Conservation (phyloP, 1,284 basidiomycete species). For the Trichosporon ovoides region DNA sequence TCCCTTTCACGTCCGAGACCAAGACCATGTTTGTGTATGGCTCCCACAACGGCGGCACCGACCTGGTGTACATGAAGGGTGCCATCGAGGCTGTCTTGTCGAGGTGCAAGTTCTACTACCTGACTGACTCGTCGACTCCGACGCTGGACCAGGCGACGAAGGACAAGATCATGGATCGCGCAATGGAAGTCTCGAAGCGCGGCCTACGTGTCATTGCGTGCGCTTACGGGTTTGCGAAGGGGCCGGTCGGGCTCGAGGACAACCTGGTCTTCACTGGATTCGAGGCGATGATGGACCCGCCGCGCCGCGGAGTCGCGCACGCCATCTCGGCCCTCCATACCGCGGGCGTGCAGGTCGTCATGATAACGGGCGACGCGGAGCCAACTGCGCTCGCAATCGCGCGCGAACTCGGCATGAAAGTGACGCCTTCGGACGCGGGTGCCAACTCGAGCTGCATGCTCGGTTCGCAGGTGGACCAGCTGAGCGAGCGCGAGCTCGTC, state of each 20-base stretch:
- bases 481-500: constrained; percentile 71
- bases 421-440: constrained; percentile 21
- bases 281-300: constrained; percentile 93
- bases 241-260: constrained; percentile 40
- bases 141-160: constrained; percentile 64
- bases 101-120: constrained; percentile 79
- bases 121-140: constrained; percentile 75
- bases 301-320: constrained; percentile 84
- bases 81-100: constrained; percentile 82
- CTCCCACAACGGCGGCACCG: constrained; percentile 53
- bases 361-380: constrained; percentile 97
- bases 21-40: constrained; percentile 91
- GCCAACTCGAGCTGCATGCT: constrained; percentile 58
- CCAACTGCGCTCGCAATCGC: constrained; percentile 87
- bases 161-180: constrained; percentile 62
- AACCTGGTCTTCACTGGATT: constrained; percentile 85
- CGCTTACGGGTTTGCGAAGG: constrained; percentile 65
- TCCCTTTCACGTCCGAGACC: constrained; percentile 84
- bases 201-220: constrained; percentile 85
- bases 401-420: constrained; percentile 70
- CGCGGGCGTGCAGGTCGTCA: constrained; percentile 89
- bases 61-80: constrained; percentile 87
- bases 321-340: constrained; percentile 72
- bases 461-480: constrained; percentile 77
- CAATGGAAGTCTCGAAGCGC: constrained; percentile 63